Evolutionary conservation across 345 rosid species (phyloP).

Genomic region (Populus tremula): DNA sequence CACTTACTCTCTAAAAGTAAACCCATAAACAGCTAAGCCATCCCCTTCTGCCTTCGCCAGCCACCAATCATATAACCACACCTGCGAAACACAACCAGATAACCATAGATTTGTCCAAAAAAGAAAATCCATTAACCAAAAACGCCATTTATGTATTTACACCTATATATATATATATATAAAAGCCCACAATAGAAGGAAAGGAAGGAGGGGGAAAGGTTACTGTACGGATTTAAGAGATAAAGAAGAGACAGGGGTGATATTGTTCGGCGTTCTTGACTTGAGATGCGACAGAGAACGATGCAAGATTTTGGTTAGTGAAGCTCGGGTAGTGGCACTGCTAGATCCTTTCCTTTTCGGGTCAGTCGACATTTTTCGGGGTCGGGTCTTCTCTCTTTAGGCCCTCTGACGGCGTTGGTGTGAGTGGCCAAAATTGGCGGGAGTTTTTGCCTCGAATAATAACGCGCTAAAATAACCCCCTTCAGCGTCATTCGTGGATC

Average conservation of each 20-base stretch:
- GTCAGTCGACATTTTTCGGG: background rate
- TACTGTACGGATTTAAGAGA: slow-evolving; percentile 1
- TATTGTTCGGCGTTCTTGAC: background rate
- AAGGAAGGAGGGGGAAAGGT: background rate
- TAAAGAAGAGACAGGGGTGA: slow-evolving; percentile 1
- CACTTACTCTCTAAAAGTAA: slow-evolving; percentile 34
- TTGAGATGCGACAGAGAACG: background rate
- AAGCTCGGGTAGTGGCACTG: background rate
- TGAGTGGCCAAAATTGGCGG: background rate
- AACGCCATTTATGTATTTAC: background rate
- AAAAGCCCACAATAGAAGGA: background rate
- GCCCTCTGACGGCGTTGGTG: background rate
- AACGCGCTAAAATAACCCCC: too few relatives aligned
- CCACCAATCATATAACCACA: slow-evolving; percentile 41
- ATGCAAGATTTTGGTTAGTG: background rate
- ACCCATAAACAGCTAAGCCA: slow-evolving; percentile 37
- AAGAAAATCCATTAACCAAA: background rate
- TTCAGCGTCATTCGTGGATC: too few relatives aligned
- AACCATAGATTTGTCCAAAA: background rate
- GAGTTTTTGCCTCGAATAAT: background rate
- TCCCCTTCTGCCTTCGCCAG: slow-evolving; percentile 23
- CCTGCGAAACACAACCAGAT: slow-evolving; percentile 18
- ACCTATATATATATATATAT: too few relatives aligned
- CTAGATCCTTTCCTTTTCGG: background rate
- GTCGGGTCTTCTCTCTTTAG: background rate